Conservation (phyloP, 2,329 filamentous ascomycete genomes). For the Aspergillus candidus region DNA sequence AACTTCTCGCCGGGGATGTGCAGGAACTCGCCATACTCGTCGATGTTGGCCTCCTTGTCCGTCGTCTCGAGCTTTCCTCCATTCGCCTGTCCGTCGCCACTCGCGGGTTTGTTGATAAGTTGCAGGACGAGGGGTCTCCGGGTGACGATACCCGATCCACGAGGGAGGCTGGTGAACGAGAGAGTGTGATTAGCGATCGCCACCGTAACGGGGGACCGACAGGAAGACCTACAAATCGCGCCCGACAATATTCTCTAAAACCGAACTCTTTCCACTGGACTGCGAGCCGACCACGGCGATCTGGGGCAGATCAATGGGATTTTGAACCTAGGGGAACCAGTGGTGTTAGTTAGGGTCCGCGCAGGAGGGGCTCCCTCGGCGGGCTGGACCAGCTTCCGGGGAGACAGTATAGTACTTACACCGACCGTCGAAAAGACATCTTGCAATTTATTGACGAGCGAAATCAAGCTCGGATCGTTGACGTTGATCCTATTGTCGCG, state of each 20-base stretch:
- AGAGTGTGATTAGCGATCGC: constrained; percentile 20
- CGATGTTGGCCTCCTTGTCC: constrained; percentile 82
- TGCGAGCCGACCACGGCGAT: constrained; percentile 98
- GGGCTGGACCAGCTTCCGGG: constrained; percentile 1
- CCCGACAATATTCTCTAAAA: constrained; percentile 96
- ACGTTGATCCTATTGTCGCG: constrained; percentile 57
- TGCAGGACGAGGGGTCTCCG: constrained; percentile 93
- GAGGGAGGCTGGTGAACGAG: constrained; percentile 63
- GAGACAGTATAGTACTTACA: constrained; percentile 43
- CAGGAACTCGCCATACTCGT: constrained; percentile 98
- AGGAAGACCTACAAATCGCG: constrained; percentile 79
- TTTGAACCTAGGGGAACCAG: constrained; percentile 65
- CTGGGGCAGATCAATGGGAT: constrained; percentile 97
- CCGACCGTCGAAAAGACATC: constrained; percentile 99
- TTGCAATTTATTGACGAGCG: constrained; percentile 96
- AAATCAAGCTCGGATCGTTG: constrained; percentile 64
- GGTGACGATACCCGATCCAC: constrained; percentile 96
- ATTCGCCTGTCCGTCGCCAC: constrained; percentile 58
- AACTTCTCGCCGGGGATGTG: constrained; percentile 98
- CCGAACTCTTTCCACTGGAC: constrained; percentile 98
- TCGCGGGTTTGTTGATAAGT: constrained; percentile 80
- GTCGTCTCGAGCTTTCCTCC: constrained; percentile 62
- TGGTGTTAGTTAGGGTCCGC: constrained; percentile 21
- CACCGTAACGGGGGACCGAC: constrained; percentile 1
- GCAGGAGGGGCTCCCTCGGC: constrained; percentile 4